Evolutionary conservation across 2,329 filamentous ascomycete genomes (phyloP).

Genomic region (Arachnomyces sp.): DNA sequence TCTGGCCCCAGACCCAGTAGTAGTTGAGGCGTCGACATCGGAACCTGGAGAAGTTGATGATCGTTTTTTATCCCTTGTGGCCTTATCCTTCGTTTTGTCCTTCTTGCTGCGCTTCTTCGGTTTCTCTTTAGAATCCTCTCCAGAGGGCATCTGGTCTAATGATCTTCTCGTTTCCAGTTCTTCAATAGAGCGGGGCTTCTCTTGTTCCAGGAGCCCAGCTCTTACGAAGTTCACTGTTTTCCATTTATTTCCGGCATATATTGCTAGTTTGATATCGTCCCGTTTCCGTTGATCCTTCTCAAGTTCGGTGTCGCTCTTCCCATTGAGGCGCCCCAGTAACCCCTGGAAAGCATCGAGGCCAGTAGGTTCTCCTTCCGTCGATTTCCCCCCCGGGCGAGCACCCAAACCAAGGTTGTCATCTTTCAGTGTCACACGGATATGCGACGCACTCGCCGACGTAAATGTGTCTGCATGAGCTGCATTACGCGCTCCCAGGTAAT

Average conservation of each 20-base stretch:
- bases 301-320: constrained; percentile 67
- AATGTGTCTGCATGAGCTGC: constrained; percentile 68
- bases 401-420: constrained; percentile 89
- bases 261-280: constrained; percentile 62
- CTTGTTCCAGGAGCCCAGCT: constrained; percentile 65
- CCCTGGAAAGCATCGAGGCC: constrained; percentile 82
- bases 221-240: constrained; percentile 78
- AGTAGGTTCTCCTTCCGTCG: constrained; percentile 62
- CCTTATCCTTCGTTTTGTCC: constrained; percentile 18
- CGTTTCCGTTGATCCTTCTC: constrained; percentile 61
- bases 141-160: constrained; percentile 21
- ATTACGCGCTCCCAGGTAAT: constrained; percentile 70
- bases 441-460: constrained; percentile 71
- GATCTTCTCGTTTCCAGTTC: constrained; percentile 36
- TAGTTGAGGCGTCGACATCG: too few species aligned
- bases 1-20: constrained; percentile 5
- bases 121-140: constrained; percentile 18
- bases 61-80: constrained; percentile 3
- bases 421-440: constrained; percentile 78
- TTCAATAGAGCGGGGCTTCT: constrained; percentile 40
- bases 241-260: constrained; percentile 68
- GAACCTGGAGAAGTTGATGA: constrained; percentile 1
- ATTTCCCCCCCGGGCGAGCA: constrained; percentile 64
- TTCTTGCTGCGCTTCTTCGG: constrained; percentile 24
- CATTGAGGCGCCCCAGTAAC: constrained; percentile 80